Base-by-base conservation (phyloP, 345 rosid species). In the Cardamine chenopodiifolia region DNA sequence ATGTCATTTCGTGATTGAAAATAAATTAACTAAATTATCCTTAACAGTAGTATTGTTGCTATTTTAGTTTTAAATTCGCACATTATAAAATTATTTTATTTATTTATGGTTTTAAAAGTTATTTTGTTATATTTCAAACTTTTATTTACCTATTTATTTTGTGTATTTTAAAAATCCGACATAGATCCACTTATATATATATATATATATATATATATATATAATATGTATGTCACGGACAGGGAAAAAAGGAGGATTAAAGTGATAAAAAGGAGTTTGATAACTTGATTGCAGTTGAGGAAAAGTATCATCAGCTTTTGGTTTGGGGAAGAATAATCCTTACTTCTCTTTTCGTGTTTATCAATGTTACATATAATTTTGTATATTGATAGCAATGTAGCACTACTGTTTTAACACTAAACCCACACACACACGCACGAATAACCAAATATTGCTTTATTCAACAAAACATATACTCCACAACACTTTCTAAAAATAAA, bases 211-310 rank as follows among this genome's bases (percentile, higher is more conserved):
- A 57, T 56, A 12, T 37, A 22, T 10, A 35, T 50, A n/a, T 20
- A 18, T 23, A 35, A 49, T 47, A 20, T 5, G 4, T 31, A 37
- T 63, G 55, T 40, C 37, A 59, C 47, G 49, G 49, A 53, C 6
- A 61, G 35, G n/a, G 29, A n/a, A 6, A 68, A 68, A 59, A 53
- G 2, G 65, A 20, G 7, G 7, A 28, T 64, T 26, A 71, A 71
- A 77, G 76, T 58, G 72, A 37, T 39, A 65, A 78, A 77, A 78
- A 78, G 68, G 52, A 49, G 14, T 32, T 71, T 65, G 63, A 71
- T 71, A 58, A 78, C 73, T 78, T 78, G 81, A 78, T 71, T 78
- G 81, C 73, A 71, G 73, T 78, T 58, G 77, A 78, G 81, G 81
- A 26, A 78, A 78, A 72, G 81, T 78, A 78, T 78, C 68, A 66